Evolutionary conservation across 768 basidiomycete genomes (phyloP).

Genomic region (Tulasnella sp.): DNA sequence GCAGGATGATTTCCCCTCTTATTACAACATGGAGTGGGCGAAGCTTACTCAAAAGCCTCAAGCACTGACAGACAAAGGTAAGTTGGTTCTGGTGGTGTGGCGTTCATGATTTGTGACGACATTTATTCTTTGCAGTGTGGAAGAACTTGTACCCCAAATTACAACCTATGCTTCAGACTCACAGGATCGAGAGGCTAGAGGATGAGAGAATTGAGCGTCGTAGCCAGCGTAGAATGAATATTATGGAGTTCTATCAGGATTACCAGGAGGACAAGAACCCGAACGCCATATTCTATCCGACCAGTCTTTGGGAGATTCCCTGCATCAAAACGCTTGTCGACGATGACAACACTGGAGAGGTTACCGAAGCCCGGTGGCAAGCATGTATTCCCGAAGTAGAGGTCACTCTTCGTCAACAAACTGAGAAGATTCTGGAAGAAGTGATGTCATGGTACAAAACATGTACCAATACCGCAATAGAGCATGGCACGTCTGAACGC

Average conservation of each 20-base stretch:
- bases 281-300: no score
- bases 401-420: no score
- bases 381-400: no score
- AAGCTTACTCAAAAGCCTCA: conserved; percentile 1
- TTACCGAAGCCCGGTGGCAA: no score
- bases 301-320: no score
- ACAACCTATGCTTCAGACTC: neutral
- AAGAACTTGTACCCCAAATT: conserved; percentile 12
- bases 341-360: no score
- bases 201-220: conserved; percentile 7
- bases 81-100: neutral
- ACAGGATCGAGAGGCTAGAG: neutral
- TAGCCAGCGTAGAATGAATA: neutral
- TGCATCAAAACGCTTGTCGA: no score
- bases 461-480: no score
- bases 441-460: no score
- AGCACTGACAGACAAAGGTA: conserved; percentile 9
- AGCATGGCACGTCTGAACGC: no score
- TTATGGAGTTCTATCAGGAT: neutral
- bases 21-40: conserved; percentile 1
- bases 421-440: no score
- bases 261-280: no score
- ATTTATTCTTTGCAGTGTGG: conserved; percentile 5
- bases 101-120: neutral
- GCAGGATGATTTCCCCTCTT: neutral